Evolutionary conservation across 176 grass and related monocot genomes (phyloP).

Genomic region (Echinochloa phyllopogon): DNA sequence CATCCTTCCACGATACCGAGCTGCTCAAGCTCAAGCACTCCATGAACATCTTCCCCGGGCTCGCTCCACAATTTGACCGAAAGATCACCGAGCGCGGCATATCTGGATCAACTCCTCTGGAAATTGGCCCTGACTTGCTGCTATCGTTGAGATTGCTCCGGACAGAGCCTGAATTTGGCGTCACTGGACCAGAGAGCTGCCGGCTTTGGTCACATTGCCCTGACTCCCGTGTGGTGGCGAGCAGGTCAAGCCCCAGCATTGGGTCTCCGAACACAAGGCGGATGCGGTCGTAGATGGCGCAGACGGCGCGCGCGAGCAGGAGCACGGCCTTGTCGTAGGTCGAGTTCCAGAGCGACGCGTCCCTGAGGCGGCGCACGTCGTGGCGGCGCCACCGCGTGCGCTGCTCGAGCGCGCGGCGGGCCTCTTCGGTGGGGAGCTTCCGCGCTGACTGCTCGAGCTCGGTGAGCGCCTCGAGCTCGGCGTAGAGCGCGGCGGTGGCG

Average conservation of each 20-base stretch:
- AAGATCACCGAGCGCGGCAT: slow-evolving; percentile 12
- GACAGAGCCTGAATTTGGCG: slow-evolving; percentile 48
- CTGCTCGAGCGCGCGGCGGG: slow-evolving; percentile 68
- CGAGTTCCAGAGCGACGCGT: slow-evolving; percentile 86
- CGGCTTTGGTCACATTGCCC: slow-evolving; percentile 43
- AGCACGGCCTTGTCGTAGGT: slow-evolving; percentile 85
- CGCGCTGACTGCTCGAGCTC: slow-evolving; percentile 77
- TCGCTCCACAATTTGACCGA: slow-evolving; percentile 60
- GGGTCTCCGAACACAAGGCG: slow-evolving; percentile 80
- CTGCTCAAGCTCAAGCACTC: slow-evolving; percentile 83
- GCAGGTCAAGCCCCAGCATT: slow-evolving; percentile 58
- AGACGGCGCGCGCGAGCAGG: slow-evolving; percentile 78
- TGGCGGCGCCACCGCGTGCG: slow-evolving; percentile 79
- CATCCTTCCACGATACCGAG: slow-evolving; percentile 53
- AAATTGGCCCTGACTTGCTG: slow-evolving; percentile 53
- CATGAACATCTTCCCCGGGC: slow-evolving; percentile 75
- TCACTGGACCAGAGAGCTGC: slow-evolving; percentile 47
- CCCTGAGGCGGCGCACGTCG: slow-evolving; percentile 70
- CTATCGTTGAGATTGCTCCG: not conserved
- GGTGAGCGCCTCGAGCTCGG: slow-evolving; percentile 73
- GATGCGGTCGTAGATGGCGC: slow-evolving; percentile 72
- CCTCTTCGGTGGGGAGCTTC: slow-evolving; percentile 74
- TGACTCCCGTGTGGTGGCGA: slow-evolving; percentile 27
- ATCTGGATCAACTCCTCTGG: slow-evolving; percentile 35
- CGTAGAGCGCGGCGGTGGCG: slow-evolving; percentile 77